Evolutionary conservation across 352 stramenopile genomes (phyloP).

Genomic region (Elongisporangium prolatum): DNA sequence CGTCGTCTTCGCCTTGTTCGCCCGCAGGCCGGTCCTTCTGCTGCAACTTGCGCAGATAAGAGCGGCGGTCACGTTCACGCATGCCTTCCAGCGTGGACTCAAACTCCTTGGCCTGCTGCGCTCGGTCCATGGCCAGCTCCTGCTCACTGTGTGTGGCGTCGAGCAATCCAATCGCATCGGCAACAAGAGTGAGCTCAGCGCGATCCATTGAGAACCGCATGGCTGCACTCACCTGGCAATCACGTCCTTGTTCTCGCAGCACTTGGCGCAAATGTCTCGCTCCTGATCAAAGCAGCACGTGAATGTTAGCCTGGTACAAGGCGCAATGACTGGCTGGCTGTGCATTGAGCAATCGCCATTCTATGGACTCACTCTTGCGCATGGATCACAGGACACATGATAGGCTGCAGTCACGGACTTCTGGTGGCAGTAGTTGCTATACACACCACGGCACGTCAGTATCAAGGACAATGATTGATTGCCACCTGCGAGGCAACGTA

Average conservation of each 20-base stretch:
- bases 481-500: conserved; percentile 15
- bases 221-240: conserved; percentile 38
- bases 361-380: conserved; percentile 55
- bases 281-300: conserved; percentile 17
- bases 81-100: conserved; percentile 55
- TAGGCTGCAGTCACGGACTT: conserved; percentile 93
- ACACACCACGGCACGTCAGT: neutral
- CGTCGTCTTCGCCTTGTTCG: conserved; percentile 21
- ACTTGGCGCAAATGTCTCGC: conserved; percentile 88
- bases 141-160: conserved; percentile 45
- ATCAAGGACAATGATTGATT: neutral
- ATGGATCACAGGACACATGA: conserved; percentile 91
- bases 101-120: conserved; percentile 43
- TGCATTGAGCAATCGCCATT: neutral
- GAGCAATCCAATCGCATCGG: too few relatives aligned
- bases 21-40: conserved; percentile 49
- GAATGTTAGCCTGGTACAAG: too few relatives aligned
- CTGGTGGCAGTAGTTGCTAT: conserved; percentile 89
- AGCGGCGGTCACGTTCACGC: conserved; percentile 74
- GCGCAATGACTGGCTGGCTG: too few relatives aligned
- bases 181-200: neutral
- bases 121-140: conserved; percentile 38
- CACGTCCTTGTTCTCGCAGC: conserved; percentile 73
- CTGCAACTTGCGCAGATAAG: conserved; percentile 54
- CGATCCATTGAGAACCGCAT: neutral